Percentiles rank a stretch among this genome's conserved stretches.
phyloP scores from a whole-genome alignment of 73 alveolate species.

The Paramecium octaurelia region DNA sequence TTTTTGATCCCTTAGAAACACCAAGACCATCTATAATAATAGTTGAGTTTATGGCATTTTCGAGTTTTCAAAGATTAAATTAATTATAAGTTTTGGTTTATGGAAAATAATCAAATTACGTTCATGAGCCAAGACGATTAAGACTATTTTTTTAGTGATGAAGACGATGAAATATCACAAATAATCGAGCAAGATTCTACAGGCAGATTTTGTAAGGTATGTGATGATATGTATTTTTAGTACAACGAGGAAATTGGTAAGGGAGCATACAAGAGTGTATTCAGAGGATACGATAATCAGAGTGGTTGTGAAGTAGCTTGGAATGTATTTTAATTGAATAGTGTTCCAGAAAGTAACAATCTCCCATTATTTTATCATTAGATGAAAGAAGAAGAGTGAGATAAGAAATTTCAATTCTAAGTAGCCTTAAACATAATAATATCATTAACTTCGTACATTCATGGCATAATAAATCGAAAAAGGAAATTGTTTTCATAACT shows the following conservation, averaged over 20 bases:
- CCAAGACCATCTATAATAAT: conserved; percentile 49
- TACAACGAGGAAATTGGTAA: conserved; percentile 64
- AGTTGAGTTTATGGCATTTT: not conserved
- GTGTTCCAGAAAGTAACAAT: conserved; percentile 58
- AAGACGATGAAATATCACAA: not conserved
- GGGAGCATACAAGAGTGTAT: conserved; percentile 68
- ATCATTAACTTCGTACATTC: conserved; percentile 79
- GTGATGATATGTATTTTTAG: not conserved
- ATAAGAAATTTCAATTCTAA: conserved; percentile 77
- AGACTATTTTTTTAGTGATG: not conserved
- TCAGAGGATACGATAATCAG: conserved; percentile 76
- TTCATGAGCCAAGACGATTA: not conserved
- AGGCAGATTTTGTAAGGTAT: conserved; percentile 61
- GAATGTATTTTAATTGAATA: conserved; percentile 69
- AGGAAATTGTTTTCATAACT: conserved; percentile 81
- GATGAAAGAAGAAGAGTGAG: conserved; percentile 67
- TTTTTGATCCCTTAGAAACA: conserved; percentile 63
- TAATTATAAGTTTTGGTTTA: not conserved
- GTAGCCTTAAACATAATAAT: conserved; percentile 77
- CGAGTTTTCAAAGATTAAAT: not conserved
- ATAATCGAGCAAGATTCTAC: conserved; percentile 54
- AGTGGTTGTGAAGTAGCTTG: conserved; percentile 83
- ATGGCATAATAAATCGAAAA: conserved; percentile 72
- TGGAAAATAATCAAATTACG: not conserved
- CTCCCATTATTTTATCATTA: not conserved